These are phyloP conservation scores for Athelia sp. DNA, from an alignment of 1,284 basidiomycete genomes.

Conservation along the genomic window DNA sequence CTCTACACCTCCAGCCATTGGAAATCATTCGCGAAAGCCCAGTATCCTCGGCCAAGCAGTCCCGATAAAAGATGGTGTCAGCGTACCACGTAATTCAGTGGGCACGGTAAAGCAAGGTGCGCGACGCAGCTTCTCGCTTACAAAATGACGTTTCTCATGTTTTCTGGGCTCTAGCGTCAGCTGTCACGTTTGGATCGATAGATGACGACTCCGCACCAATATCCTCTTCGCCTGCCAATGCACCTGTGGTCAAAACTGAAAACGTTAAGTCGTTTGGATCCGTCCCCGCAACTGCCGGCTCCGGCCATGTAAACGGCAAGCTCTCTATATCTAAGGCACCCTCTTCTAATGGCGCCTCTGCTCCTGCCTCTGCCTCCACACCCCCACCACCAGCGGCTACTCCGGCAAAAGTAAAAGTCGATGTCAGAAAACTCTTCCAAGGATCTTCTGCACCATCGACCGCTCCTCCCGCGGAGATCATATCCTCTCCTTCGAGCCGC, in stretches of 20 bases:
- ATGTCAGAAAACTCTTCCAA: slow-evolving; percentile 46
- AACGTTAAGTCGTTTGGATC: slow-evolving; percentile 44
- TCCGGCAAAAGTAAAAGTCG: slow-evolving; percentile 42
- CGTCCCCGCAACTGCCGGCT: no score
- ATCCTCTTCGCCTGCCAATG: slow-evolving; percentile 63
- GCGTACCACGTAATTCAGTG: slow-evolving; percentile 50
- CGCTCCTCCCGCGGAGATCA: slow-evolving; percentile 17
- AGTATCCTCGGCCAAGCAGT: slow-evolving; percentile 62
- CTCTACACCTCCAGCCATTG: slow-evolving; percentile 92
- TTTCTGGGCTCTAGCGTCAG: slow-evolving; percentile 36
- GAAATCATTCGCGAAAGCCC: slow-evolving; percentile 75
- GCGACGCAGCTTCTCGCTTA: slow-evolving; percentile 12
- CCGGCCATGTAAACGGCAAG: slow-evolving; percentile 58
- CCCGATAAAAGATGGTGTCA: slow-evolving; percentile 70
- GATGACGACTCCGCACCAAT: slow-evolving; percentile 63
- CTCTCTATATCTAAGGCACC: slow-evolving; percentile 26
- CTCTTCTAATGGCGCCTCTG: slow-evolving; percentile 23
- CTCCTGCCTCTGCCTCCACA: slow-evolving; percentile 12
- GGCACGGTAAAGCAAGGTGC: slow-evolving; percentile 61
- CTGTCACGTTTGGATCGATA: slow-evolving; percentile 83
- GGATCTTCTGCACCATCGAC: slow-evolving; percentile 13
- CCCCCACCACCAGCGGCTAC: slow-evolving; percentile 22
- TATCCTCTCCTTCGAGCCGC: slow-evolving; percentile 36
- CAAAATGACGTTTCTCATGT: slow-evolving; percentile 7
- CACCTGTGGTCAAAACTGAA: slow-evolving; percentile 62